A percentile compares a stretch with the other conserved stretches of the same genome.
Conservation (phyloP, 805 yeast genomes). For the Myxozyma melibiosi region DNA sequence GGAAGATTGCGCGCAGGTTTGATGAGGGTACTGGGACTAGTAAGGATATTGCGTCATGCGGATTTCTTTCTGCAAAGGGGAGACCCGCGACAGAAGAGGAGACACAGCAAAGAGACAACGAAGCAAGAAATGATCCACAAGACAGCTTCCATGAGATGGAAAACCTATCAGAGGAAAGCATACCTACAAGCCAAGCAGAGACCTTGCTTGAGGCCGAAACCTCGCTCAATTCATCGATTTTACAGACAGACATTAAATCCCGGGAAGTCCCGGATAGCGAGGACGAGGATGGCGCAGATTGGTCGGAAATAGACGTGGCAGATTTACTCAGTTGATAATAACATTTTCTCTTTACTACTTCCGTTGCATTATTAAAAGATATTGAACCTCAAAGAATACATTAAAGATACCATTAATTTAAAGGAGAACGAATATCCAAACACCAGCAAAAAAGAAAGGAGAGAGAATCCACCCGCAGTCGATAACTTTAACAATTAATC, state of each 20-base stretch:
- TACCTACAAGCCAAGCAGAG: neutral
- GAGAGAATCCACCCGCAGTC: neutral
- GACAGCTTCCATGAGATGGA: too few species aligned
- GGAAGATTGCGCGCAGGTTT: too few species aligned
- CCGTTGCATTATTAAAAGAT: too few species aligned
- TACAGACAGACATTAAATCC: too few species aligned
- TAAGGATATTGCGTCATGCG: neutral
- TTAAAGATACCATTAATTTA: neutral
- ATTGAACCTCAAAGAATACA: too few species aligned
- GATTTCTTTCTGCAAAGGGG: neutral
- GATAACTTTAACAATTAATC: neutral
- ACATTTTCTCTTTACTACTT: too few species aligned
- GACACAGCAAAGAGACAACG: too few species aligned
- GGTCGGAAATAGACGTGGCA: neutral
- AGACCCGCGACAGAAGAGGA: too few species aligned
- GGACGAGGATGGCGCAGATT: neutral
- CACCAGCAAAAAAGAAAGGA: neutral
- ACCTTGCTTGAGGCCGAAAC: neutral
- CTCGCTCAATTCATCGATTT: too few species aligned
- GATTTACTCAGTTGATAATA: neutral
- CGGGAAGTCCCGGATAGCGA: slow-evolving; percentile 14
- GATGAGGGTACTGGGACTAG: neutral
- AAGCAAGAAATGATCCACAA: too few species aligned
- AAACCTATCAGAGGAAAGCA: too few species aligned
- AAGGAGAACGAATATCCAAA: neutral